Evolutionary conservation across 768 basidiomycete genomes (phyloP).

Genomic region (Russula lepida): DNA sequence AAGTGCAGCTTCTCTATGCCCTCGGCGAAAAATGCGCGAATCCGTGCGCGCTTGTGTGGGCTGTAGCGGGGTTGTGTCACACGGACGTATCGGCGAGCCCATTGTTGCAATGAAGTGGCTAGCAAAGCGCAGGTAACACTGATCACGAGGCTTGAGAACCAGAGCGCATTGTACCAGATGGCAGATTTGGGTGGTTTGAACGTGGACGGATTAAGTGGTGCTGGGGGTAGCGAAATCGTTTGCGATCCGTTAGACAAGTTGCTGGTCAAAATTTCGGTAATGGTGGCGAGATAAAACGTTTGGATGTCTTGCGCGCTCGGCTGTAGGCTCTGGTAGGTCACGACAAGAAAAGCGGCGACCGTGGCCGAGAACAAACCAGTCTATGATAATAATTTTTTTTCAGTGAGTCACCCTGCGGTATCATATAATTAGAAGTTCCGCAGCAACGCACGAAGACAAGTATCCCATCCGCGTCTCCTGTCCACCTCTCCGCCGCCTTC

Average conservation of each 20-base stretch:
- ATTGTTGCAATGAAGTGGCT: slow-evolving; percentile 12
- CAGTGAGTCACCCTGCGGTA: background rate
- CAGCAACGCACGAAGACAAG: slow-evolving; percentile 12
- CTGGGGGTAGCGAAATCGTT: background rate
- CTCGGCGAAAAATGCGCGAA: slow-evolving; percentile 13
- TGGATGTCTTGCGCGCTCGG: slow-evolving; percentile 6
- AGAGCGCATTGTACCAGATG: slow-evolving; percentile 11
- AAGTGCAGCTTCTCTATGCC: slow-evolving; percentile 11
- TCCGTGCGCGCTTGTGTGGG: slow-evolving; percentile 10
- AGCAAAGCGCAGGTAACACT: slow-evolving; percentile 11
- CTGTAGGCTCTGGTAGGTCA: slow-evolving; percentile 11
- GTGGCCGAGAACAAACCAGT: slow-evolving; percentile 17
- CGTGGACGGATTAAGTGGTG: background rate
- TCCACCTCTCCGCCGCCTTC: slow-evolving; percentile 9
- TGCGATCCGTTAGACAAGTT: background rate
- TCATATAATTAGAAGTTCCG: background rate
- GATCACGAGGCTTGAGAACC: slow-evolving; percentile 14
- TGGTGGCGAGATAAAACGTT: slow-evolving; percentile 11
- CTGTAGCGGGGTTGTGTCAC: slow-evolving; percentile 11
- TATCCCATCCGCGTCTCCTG: slow-evolving; percentile 16
- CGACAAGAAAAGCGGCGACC: slow-evolving; percentile 6
- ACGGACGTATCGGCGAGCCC: slow-evolving; percentile 15
- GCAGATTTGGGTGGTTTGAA: slow-evolving; percentile 5
- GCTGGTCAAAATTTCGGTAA: slow-evolving; percentile 1
- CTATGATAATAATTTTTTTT: background rate